These are phyloP conservation scores for Multifurca ochricompacta DNA, from an alignment of 768 basidiomycete species.

Conservation along the genomic window DNA sequence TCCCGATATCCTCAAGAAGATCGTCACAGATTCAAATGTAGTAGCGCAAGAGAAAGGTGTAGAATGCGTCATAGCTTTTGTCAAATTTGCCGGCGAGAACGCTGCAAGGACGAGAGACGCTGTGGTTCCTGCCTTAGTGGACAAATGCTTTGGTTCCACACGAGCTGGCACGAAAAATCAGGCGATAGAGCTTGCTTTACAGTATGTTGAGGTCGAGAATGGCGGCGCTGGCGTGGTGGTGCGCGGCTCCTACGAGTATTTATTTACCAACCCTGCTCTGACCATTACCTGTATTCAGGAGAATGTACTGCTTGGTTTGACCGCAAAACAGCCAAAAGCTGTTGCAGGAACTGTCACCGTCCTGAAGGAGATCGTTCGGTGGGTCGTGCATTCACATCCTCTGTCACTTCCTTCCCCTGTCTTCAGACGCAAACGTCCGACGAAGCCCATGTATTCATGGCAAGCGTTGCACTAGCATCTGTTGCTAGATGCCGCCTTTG, in stretches of 20 bases:
- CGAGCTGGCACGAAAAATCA: slow-evolving; percentile 86
- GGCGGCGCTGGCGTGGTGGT: slow-evolving; percentile 81
- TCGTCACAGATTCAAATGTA: slow-evolving; percentile 85
- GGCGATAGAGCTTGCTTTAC: slow-evolving; percentile 74
- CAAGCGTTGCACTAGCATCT: neutral
- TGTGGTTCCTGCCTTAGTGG: slow-evolving; percentile 87
- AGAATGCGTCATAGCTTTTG: slow-evolving; percentile 76
- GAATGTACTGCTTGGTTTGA: slow-evolving; percentile 77
- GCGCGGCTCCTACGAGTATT: slow-evolving; percentile 33
- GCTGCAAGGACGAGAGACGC: slow-evolving; percentile 71
- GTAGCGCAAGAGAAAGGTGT: slow-evolving; percentile 98
- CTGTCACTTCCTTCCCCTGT: neutral
- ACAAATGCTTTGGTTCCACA: slow-evolving; percentile 90
- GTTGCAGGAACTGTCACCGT: slow-evolving; percentile 73
- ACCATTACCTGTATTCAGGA: slow-evolving; percentile 20
- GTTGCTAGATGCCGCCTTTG: neutral
- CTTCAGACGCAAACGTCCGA: too few species aligned
- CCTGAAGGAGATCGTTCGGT: slow-evolving; percentile 83
- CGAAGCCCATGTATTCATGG: neutral
- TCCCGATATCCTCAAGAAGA: slow-evolving; percentile 73
- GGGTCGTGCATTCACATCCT: slow-evolving; percentile 25
- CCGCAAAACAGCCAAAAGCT: slow-evolving; percentile 90
- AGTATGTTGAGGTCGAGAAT: slow-evolving; percentile 94
- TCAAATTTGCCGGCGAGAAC: slow-evolving; percentile 88
- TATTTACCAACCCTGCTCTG: slow-evolving; percentile 11